Percentiles rank a stretch among this genome's conserved stretches.
Conservation (phyloP, 768 basidiomycete species). For the Porpolomopsis calyptriformis region DNA sequence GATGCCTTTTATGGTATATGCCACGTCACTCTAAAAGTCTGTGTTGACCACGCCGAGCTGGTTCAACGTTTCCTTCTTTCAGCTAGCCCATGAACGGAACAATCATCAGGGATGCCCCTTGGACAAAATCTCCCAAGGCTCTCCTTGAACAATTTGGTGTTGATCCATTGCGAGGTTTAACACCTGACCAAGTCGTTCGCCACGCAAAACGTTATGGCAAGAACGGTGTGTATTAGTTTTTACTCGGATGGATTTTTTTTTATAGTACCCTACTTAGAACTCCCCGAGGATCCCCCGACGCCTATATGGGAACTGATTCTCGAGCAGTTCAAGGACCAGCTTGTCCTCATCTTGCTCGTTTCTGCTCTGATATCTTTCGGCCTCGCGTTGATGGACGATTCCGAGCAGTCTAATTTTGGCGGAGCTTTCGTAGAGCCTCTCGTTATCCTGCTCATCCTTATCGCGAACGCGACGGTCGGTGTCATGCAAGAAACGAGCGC, state of each 20-base stretch:
- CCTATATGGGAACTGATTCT: slow-evolving; percentile 90
- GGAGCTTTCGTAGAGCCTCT: slow-evolving; percentile 92
- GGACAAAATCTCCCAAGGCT: slow-evolving; percentile 62
- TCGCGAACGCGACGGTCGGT: slow-evolving; percentile 96
- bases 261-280: slow-evolving; percentile 44
- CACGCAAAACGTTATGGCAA: slow-evolving; percentile 76
- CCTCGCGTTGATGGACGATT: slow-evolving; percentile 78
- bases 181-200: slow-evolving; percentile 52
- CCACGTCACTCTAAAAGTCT: too few species aligned
- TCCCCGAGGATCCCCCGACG: slow-evolving; percentile 87
- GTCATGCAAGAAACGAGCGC: slow-evolving; percentile 96
- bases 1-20: too few species aligned
- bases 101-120: slow-evolving; percentile 56
- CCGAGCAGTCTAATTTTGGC: slow-evolving; percentile 50
- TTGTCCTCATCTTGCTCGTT: slow-evolving; percentile 91
- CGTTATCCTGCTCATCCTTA: slow-evolving; percentile 90
- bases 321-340: slow-evolving; percentile 99
- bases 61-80: background rate
- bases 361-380: slow-evolving; percentile 92
- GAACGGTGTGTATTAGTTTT: slow-evolving; percentile 48
- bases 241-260: background rate
- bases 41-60: too few species aligned
- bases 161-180: slow-evolving; percentile 51
- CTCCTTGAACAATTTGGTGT: slow-evolving; percentile 68
- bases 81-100: background rate